Conservation (phyloP, 768 basidiomycete genomes). For the Daedaleopsis sinensis region DNA sequence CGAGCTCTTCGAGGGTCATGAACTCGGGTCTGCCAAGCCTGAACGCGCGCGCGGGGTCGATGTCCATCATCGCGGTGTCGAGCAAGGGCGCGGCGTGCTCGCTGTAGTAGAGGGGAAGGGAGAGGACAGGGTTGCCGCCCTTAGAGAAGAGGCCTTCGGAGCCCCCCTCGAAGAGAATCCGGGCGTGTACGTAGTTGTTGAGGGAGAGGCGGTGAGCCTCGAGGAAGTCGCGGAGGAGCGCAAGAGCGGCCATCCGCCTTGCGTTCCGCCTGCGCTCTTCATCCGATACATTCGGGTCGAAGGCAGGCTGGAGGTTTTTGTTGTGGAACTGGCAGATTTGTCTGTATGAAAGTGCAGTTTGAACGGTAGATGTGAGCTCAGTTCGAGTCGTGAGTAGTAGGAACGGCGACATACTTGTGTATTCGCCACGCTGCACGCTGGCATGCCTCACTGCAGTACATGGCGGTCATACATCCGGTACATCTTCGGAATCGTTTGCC, state of each 20-base stretch:
- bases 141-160: not conserved
- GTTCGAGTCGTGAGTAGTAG: not conserved
- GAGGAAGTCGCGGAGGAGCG: conserved; percentile 1
- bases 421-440: not conserved
- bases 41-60: conserved; percentile 1
- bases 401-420: conserved; percentile 1
- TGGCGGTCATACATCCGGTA: not conserved
- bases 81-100: too few species aligned
- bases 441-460: conserved; percentile 1
- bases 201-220: not conserved
- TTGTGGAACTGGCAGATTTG: not conserved
- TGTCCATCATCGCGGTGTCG: not conserved
- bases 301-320: not conserved
- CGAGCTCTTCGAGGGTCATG: not conserved
- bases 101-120: not conserved
- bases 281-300: not conserved
- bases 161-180: not conserved
- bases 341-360: not conserved
- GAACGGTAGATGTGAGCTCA: not conserved
- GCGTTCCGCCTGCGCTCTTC: not conserved
- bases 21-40: not conserved
- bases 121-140: not conserved
- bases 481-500: not conserved
- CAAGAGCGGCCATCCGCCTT: not conserved
- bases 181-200: not conserved